Evolutionary conservation across 1,284 basidiomycete species (phyloP).

Genomic region (Caloboletus inedulis): DNA sequence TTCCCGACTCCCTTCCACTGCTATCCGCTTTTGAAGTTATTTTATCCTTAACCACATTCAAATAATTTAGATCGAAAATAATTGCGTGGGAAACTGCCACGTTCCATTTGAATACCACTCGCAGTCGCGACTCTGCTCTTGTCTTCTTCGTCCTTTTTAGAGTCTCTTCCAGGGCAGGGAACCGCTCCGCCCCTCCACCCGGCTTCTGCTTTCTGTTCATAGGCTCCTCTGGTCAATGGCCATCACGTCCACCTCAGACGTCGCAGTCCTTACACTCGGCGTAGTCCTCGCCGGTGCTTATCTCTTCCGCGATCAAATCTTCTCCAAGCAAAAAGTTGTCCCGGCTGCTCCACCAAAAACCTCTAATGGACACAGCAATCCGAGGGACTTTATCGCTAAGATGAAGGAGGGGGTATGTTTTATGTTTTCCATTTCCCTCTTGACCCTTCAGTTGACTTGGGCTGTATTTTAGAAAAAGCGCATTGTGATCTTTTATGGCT

Average conservation of each 20-base stretch:
- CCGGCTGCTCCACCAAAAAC: constrained; percentile 45
- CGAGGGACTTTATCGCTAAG: constrained; percentile 85
- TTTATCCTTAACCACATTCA: constrained; percentile 1
- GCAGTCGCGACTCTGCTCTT: constrained; percentile 14
- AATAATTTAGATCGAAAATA: constrained; percentile 6
- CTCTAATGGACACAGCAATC: constrained; percentile 69
- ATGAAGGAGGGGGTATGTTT: constrained; percentile 81
- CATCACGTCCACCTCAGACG: constrained; percentile 53
- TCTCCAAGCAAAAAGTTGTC: constrained; percentile 57
- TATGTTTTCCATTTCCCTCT: neutral
- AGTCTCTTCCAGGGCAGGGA: neutral
- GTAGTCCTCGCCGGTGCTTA: constrained; percentile 71
- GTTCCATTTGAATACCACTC: constrained; percentile 10
- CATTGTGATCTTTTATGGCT: constrained; percentile 93
- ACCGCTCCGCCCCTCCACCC: neutral
- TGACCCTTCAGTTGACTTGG: constrained; percentile 6
- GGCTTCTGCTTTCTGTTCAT: neutral
- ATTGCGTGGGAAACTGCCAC: constrained; percentile 32
- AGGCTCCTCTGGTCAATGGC: constrained; percentile 26
- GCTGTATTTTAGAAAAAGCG: constrained; percentile 76
- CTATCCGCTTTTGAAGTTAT: neutral
- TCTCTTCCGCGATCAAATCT: constrained; percentile 76
- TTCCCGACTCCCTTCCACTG: neutral
- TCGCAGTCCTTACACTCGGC: constrained; percentile 65
- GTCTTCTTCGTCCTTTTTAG: constrained; percentile 13